Base-by-base conservation (phyloP, 306 rosid genomes). In the Phaseolus lunatus region DNA sequence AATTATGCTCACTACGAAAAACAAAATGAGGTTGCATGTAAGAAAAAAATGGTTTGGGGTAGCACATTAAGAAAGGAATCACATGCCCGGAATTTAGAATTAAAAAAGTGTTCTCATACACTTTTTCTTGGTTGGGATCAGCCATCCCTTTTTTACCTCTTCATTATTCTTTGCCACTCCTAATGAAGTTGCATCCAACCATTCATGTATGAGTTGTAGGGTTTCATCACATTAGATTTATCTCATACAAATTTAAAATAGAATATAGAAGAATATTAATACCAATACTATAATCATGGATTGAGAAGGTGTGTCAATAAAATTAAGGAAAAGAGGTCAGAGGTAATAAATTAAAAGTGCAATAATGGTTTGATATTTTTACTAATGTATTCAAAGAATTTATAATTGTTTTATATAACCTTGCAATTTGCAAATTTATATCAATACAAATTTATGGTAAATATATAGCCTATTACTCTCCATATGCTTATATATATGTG, bases 31-130 rank as follows among this genome's bases (percentile, higher is more conserved):
- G 16, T 16, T 23, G 10, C 61, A 54, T 10, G 35, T 27, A 19
- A 29, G 13, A 29, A 65, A 44, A 65, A 18, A 31, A 5, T 63
- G 61, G 26, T 41, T 49, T 59, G 73, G 39, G 63, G 19, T 73
- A 61, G 48, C 67, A 79, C 71, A 70, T 64, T 82, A 85, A 82
- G 88, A 78, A 85, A 85, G 77, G 88, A 82, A 85, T 78, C 82
- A 48, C 53, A 81, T 82, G 24, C 65, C 5, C 3, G 45, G 75
- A 85, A 79, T 64, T 61, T 16, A 57, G 53, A 39, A 73, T 78
- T 33, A 0, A 37, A 72, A 78, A 71, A 69, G 82, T 75, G 73
- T 18, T 26, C 66, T 62, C 35, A 37, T n/a, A 16, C 41, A 64
- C 82, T 33, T 76, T 84, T 76, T 64, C 33, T 57, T 26, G 58